Conservation (phyloP, 306 rosid genomes). For the Oemleria cerasiformis region DNA sequence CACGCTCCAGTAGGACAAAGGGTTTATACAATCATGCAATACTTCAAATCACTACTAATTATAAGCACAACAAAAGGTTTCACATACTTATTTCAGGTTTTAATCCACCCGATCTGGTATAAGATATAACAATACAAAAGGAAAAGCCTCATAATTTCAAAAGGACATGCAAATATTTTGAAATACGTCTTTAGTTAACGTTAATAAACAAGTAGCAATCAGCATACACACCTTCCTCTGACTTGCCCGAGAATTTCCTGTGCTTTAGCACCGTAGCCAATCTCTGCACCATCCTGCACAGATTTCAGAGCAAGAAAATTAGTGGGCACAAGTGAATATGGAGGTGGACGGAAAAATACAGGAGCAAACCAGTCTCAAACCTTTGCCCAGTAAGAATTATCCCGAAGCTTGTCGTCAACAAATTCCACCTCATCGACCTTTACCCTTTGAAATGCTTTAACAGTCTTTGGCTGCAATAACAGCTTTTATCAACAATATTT, state of each 20-base stretch:
- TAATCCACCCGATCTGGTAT: background rate
- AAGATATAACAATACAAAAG: background rate
- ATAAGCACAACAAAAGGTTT: background rate
- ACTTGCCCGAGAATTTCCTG: conserved; percentile 92
- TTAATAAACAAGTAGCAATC: background rate
- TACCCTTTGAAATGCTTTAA: conserved; percentile 73
- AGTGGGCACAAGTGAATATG: conserved; percentile 4
- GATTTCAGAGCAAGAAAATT: conserved; percentile 17
- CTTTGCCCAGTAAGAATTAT: conserved; percentile 98
- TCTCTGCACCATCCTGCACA: conserved; percentile 80
- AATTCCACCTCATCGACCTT: conserved; percentile 55
- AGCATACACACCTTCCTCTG: conserved; percentile 69
- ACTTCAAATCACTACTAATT: background rate
- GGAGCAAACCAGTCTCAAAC: conserved; percentile 37
- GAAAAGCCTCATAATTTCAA: background rate
- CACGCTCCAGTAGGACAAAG: background rate
- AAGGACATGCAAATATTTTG: background rate
- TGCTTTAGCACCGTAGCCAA: conserved; percentile 96
- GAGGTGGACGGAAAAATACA: conserved; percentile 6
- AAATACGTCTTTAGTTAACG: background rate
- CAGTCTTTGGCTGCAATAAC: conserved; percentile 61
- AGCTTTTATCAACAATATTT: conserved; percentile 17
- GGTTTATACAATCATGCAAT: background rate
- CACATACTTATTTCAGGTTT: background rate
- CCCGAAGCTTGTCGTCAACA: conserved; percentile 69